Evolutionary conservation across 1,284 basidiomycete genomes (phyloP).

Genomic region (Caloboletus firmus): DNA sequence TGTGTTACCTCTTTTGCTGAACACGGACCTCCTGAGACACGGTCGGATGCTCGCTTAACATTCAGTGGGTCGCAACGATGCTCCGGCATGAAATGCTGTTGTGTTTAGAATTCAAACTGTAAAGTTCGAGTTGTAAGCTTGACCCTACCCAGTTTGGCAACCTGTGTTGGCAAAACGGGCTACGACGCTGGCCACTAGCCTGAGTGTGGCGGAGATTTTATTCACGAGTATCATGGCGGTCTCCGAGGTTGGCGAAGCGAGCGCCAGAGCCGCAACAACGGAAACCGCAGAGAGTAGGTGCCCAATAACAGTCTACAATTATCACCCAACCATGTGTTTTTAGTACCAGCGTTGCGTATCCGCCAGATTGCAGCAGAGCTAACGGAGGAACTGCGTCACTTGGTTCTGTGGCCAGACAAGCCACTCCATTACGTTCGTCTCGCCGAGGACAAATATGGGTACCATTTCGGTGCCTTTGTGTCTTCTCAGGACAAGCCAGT

Average conservation of each 20-base stretch:
- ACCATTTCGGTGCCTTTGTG: constrained; percentile 57
- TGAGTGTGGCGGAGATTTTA: constrained; percentile 3
- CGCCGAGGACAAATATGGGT: constrained; percentile 49
- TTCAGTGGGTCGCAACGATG: background rate
- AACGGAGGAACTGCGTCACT: constrained; percentile 53
- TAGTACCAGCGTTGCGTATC: constrained; percentile 17
- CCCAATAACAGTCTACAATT: background rate
- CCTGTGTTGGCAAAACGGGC: background rate
- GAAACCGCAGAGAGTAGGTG: constrained; percentile 16
- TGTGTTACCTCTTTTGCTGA: background rate
- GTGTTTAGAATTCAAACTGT: background rate
- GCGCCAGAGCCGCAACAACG: background rate
- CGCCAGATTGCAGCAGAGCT: constrained; percentile 39
- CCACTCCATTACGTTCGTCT: constrained; percentile 50
- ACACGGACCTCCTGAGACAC: background rate
- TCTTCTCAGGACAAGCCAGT: constrained; percentile 35
- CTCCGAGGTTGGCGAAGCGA: constrained; percentile 8
- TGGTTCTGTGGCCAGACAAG: constrained; percentile 57
- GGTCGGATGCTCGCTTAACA: background rate
- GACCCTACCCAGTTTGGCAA: constrained; percentile 8
- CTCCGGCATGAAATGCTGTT: background rate
- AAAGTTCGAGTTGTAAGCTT: background rate
- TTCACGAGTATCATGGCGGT: constrained; percentile 5
- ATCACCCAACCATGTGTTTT: constrained; percentile 2
- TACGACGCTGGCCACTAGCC: background rate